Percentiles rank a stretch among this genome's conserved stretches.
Conservation (phyloP, 2,329 filamentous ascomycete species). For the Fusarium kyushuense region DNA sequence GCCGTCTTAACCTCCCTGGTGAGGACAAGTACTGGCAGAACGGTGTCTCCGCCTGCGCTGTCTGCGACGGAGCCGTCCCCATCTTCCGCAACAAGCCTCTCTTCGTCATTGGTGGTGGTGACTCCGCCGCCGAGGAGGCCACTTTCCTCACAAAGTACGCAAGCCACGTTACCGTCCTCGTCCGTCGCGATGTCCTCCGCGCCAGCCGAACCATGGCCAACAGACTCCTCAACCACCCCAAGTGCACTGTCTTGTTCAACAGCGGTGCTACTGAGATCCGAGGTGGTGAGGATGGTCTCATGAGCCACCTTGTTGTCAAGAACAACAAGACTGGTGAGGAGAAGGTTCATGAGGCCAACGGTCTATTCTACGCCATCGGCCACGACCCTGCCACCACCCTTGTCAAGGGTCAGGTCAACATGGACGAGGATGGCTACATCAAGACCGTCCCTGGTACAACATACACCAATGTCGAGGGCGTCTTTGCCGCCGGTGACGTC, state of each 20-base stretch:
- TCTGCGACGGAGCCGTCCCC: conserved; percentile 95
- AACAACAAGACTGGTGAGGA: conserved; percentile 80
- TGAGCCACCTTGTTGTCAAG: conserved; percentile 88
- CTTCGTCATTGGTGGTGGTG: conserved; percentile 95
- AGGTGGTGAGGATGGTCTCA: conserved; percentile 86
- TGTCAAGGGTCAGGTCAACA: conserved; percentile 89
- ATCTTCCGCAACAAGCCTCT: conserved; percentile 98
- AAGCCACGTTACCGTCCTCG: conserved; percentile 92
- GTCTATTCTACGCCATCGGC: conserved; percentile 96
- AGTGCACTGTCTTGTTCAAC: conserved; percentile 92
- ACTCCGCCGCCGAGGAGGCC: conserved; percentile 96
- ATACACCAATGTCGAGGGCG: conserved; percentile 87
- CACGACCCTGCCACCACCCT: conserved; percentile 94
- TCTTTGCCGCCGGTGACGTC: conserved; percentile 97
- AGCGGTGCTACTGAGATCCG: conserved; percentile 83
- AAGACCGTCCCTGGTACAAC: conserved; percentile 89
- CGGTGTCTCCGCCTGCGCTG: conserved; percentile 94
- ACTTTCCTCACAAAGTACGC: conserved; percentile 98
- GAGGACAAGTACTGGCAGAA: conserved; percentile 98
- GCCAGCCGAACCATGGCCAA: conserved; percentile 94
- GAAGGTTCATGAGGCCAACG: conserved; percentile 89
- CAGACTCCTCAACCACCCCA: conserved; percentile 83
- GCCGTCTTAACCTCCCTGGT: conserved; percentile 83
- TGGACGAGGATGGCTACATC: conserved; percentile 92
- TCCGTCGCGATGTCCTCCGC: conserved; percentile 86